A percentile compares a stretch with the other conserved stretches of the same genome.
These are phyloP conservation scores for Talaromyces borbonicus DNA, from an alignment of 495 filamentous ascomycete genomes.

Conservation along the genomic window DNA sequence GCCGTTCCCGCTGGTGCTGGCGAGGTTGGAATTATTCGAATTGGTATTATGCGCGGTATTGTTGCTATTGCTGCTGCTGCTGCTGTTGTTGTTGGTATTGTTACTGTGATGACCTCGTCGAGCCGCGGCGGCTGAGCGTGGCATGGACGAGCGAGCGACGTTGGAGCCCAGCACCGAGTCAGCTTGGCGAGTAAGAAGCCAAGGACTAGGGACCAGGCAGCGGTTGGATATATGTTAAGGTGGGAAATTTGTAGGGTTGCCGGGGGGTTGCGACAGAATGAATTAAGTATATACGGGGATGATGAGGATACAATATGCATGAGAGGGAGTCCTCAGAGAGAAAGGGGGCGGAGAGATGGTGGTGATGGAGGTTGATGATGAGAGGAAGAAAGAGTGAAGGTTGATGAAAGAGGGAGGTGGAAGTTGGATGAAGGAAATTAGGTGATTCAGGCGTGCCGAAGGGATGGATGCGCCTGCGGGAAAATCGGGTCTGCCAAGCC, in stretches of 20 bases:
- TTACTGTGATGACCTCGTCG: constrained; percentile 43
- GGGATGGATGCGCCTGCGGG: constrained; percentile 5
- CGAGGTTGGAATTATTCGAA: constrained; percentile 34
- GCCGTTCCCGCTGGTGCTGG: constrained; percentile 23
- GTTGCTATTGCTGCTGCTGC: constrained; percentile 26
- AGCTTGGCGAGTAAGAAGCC: constrained; percentile 41
- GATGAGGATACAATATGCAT: constrained; percentile 4
- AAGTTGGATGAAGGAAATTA: constrained; percentile 5
- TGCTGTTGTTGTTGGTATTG: constrained; percentile 37
- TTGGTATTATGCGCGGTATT: too few species aligned
- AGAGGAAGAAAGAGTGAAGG: constrained; percentile 9
- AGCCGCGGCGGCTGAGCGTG: constrained; percentile 61
- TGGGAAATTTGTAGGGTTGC: not conserved
- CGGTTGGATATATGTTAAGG: not conserved
- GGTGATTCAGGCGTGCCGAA: constrained; percentile 6
- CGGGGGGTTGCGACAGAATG: not conserved
- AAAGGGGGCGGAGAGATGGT: not conserved
- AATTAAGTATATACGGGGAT: constrained; percentile 1
- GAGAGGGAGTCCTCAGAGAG: not conserved
- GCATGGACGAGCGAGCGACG: constrained; percentile 48
- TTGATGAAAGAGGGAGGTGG: constrained; percentile 13
- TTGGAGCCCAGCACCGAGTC: constrained; percentile 41
- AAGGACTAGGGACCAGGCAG: constrained; percentile 43
- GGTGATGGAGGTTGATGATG: constrained; percentile 9
- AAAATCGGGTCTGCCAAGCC: constrained; percentile 5